phyloP scores from a whole-genome alignment of 1,139 yeast species.

The Candida sp. region DNA sequence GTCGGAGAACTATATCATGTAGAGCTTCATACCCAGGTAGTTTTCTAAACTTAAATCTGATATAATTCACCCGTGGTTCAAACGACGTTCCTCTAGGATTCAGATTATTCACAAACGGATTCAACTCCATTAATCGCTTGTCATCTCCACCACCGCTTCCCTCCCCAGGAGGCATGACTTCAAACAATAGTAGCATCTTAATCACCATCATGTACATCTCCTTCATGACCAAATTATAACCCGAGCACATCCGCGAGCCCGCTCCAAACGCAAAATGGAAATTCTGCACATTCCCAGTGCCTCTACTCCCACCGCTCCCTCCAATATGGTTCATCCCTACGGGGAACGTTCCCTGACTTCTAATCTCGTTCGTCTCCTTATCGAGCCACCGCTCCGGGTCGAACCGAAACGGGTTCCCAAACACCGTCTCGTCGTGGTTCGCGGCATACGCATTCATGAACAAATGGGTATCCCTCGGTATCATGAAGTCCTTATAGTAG shows the following conservation, averaged over 20 bases:
- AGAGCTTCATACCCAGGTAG: slow-evolving; percentile 24
- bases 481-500: slow-evolving; percentile 33
- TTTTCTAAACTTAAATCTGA: slow-evolving; percentile 30
- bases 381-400: slow-evolving; percentile 64
- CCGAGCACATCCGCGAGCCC: slow-evolving; percentile 75
- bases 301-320: too few species aligned
- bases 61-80: slow-evolving; percentile 54
- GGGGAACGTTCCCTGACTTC: too few species aligned
- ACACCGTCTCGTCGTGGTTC: slow-evolving; percentile 60
- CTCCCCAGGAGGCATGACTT: slow-evolving; percentile 29
- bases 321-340: too few species aligned
- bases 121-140: slow-evolving; percentile 38
- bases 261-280: slow-evolving; percentile 66
- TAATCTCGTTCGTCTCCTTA: neutral
- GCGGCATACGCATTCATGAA: slow-evolving; percentile 76
- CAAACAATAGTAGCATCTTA: slow-evolving; percentile 36
- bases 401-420: slow-evolving; percentile 54
- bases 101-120: slow-evolving; percentile 53
- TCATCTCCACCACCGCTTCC: neutral
- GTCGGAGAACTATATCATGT: slow-evolving; percentile 11
- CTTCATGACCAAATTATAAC: slow-evolving; percentile 61
- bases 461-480: slow-evolving; percentile 61
- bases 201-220: slow-evolving; percentile 56
- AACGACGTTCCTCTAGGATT: slow-evolving; percentile 62
- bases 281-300: neutral